Evolutionary conservation across 2,329 filamentous ascomycete genomes (phyloP), one percentile per base, ranked within the genome.

Genomic region (Drechslerella dactyloides): DNA sequence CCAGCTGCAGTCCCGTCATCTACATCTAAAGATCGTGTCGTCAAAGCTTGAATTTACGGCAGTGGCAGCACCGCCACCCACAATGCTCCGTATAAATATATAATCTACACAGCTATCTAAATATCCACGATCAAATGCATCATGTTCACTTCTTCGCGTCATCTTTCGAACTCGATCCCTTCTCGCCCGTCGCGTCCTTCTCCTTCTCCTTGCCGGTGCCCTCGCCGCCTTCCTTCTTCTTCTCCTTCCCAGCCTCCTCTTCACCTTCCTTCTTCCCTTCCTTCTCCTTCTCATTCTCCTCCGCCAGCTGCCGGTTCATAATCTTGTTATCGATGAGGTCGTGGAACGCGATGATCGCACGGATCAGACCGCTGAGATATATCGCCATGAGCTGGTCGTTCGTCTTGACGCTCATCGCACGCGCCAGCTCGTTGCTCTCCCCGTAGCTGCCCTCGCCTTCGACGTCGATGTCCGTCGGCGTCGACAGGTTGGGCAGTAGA

Each of bases 321-420:
- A 97, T 97, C 86, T 99, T 99, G 84, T 99, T 99, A 84, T 99
- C 94, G 76, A 99, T 99, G 76, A 99, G 83, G 79, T 99, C 94
- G 80, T 99, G 94, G 88, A 97, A 99, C 6, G 94, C 94, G 11
- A 94, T 97, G 78, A 99, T 99, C 65, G 94, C 94, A 73, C 94
- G 87, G 81, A 99, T 97, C 83, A 97, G 83, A 82, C 91, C 96
- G 82, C 91, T 96, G 61, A 99, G 85, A 81, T 99, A 99, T 80
- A 99, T 97, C 58, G 93, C 88, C 90, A 99, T 97, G 75, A 99
- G 86, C 83, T 99, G 94, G 80, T 99, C 94, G 79, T 99, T 99
- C 69, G 93, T 97, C 86, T 99, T 99, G 82, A 96, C 87, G 82
- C 91, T 96, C 92, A 99, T 96, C 37, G 94, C 93, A 73, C 94